phyloP scores from a whole-genome alignment of 1,284 basidiomycete genomes.

The Sanghuangporus weigelae region DNA sequence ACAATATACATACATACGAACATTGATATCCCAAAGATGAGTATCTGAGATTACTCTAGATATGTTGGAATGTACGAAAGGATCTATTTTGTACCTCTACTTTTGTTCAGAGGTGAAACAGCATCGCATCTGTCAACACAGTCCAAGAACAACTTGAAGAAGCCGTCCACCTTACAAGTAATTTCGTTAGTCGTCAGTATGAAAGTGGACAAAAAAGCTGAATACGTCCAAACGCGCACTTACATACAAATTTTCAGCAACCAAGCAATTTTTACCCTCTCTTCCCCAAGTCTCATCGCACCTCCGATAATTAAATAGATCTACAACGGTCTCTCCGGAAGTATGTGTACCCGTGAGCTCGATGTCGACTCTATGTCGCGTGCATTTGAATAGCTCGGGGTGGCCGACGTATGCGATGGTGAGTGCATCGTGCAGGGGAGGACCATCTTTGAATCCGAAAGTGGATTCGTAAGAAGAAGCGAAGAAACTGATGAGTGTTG shows the following conservation, averaged over 20 bases:
- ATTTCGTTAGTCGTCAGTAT: neutral
- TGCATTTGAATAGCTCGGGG: slow-evolving; percentile 57
- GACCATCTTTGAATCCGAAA: slow-evolving; percentile 71
- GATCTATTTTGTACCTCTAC: neutral
- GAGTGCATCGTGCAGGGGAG: slow-evolving; percentile 79
- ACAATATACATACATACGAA: neutral
- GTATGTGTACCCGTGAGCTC: slow-evolving; percentile 62
- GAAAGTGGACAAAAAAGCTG: neutral
- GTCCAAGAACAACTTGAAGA: slow-evolving; percentile 62
- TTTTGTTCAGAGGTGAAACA: slow-evolving; percentile 47
- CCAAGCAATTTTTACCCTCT: slow-evolving; percentile 66
- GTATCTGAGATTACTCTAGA: neutral
- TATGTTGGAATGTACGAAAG: neutral
- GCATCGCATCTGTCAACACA: slow-evolving; percentile 54
- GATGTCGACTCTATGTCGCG: slow-evolving; percentile 68
- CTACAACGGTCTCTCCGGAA: slow-evolving; percentile 71
- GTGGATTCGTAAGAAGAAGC: slow-evolving; percentile 60
- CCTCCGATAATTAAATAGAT: slow-evolving; percentile 56
- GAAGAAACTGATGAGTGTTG: slow-evolving; percentile 69
- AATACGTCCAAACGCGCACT: slow-evolving; percentile 22
- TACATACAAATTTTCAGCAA: slow-evolving; percentile 63
- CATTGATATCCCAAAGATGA: neutral
- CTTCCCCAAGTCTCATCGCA: slow-evolving; percentile 62
- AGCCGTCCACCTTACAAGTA: slow-evolving; percentile 45
- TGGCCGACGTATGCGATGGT: slow-evolving; percentile 67